Evolutionary conservation across 202 grass and related monocot species (phyloP).

Genomic region (Miscanthus sacchariflorus): DNA sequence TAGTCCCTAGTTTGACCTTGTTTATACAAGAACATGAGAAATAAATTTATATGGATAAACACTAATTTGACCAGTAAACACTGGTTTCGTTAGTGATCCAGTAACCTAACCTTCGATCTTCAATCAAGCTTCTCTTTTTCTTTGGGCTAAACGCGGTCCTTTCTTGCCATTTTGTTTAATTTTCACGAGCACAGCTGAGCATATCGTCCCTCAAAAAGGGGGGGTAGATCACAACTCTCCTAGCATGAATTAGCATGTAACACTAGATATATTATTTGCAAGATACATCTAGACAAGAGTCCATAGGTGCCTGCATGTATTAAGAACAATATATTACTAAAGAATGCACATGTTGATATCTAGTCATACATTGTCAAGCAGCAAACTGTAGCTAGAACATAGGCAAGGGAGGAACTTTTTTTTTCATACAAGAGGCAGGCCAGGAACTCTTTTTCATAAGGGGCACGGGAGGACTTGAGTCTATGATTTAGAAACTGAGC

Average conservation of each 20-base stretch:
- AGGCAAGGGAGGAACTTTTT: not conserved
- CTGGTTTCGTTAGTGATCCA: not conserved
- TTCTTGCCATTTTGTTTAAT: not conserved
- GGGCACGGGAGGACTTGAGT: not conserved
- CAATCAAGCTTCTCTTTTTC: not conserved
- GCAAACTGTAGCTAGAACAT: slow-evolving; percentile 11
- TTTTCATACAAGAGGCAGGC: not conserved
- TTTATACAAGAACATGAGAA: not conserved
- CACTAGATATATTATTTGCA: slow-evolving; percentile 38
- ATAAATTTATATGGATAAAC: not conserved
- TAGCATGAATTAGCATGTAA: not conserved
- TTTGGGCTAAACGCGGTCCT: not conserved
- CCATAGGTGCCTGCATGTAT: slow-evolving; percentile 25
- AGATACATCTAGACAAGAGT: slow-evolving; percentile 28
- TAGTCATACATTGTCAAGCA: slow-evolving; percentile 45
- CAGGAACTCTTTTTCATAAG: not conserved
- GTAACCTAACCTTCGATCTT: not conserved
- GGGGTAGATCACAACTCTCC: not conserved
- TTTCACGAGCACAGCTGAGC: not conserved
- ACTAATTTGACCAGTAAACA: not conserved
- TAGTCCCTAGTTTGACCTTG: not conserved
- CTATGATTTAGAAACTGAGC: slow-evolving; percentile 41
- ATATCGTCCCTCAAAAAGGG: not conserved
- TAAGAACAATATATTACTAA: slow-evolving; percentile 29
- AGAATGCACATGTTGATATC: slow-evolving; percentile 37